phyloP scores from a whole-genome alignment of 495 filamentous ascomycete species.

The Staphylotrichum longicolle region DNA sequence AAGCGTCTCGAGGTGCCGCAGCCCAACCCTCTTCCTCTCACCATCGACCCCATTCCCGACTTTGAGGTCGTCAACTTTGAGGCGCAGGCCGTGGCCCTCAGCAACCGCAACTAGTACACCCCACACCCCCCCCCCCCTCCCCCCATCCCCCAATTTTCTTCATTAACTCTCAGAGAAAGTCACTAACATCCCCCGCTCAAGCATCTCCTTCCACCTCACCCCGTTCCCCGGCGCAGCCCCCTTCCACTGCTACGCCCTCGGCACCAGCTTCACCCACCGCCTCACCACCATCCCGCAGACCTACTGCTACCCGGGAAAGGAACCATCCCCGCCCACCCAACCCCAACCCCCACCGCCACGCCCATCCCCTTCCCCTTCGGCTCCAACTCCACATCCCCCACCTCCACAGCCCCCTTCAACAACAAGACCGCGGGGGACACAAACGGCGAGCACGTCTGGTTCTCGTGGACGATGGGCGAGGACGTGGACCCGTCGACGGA shows the following conservation, averaged over 20 bases:
- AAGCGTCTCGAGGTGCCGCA: neutral
- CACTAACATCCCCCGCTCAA: conserved; percentile 3
- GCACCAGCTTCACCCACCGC: conserved; percentile 23
- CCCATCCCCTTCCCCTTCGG: no score
- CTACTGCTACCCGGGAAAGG: conserved; percentile 17
- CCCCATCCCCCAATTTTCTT: neutral
- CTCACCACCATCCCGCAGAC: conserved; percentile 24
- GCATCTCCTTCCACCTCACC: conserved; percentile 30
- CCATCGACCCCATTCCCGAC: conserved; percentile 14
- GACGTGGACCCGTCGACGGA: conserved; percentile 6
- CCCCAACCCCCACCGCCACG: neutral
- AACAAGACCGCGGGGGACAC: neutral
- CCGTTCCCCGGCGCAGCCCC: neutral
- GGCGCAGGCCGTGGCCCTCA: conserved; percentile 27
- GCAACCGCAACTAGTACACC: conserved; percentile 29
- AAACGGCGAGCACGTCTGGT: conserved; percentile 22
- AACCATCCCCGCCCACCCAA: no score
- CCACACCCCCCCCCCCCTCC: no score
- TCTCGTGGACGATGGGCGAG: conserved; percentile 19
- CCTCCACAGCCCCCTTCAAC: neutral
- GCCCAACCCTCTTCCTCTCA: conserved; percentile 3
- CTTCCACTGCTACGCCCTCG: conserved; percentile 25
- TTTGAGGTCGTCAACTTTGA: conserved; percentile 28
- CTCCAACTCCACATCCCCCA: neutral
- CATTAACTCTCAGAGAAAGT: neutral